These are phyloP conservation scores for Pilaira anomala DNA, from an alignment of 192 early-diverging fungal genomes.

Conservation along the genomic window DNA sequence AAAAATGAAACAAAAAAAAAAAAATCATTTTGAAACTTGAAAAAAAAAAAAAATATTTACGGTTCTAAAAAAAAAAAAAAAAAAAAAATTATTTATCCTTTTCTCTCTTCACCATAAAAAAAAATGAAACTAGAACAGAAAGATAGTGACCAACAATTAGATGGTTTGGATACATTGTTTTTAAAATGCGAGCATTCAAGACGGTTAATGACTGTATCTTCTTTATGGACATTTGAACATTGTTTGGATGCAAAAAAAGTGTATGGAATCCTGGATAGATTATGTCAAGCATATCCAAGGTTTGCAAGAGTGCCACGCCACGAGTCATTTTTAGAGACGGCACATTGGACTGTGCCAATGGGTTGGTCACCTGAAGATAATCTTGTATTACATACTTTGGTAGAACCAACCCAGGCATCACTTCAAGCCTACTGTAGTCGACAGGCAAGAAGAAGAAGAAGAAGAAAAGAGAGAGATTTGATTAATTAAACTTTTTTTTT, in stretches of 20 bases:
- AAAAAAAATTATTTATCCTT: too few species aligned
- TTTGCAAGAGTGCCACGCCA: conserved; percentile 11
- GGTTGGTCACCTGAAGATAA: not conserved
- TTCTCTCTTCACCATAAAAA: too few species aligned
- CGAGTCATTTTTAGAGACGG: not conserved
- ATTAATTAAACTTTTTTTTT: conserved; percentile 11
- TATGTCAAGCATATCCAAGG: conserved; percentile 20
- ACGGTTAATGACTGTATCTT: conserved; percentile 29
- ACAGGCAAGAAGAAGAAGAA: not conserved
- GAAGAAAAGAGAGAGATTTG: too few species aligned
- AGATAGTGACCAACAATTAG: not conserved
- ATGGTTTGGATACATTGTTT: conserved; percentile 34
- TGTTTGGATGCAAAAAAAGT: conserved; percentile 3
- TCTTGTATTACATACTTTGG: conserved; percentile 7
- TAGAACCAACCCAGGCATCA: conserved; percentile 12
- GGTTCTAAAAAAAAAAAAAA: too few species aligned
- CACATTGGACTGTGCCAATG: not conserved
- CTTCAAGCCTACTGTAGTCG: conserved; percentile 20
- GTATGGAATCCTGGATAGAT: conserved; percentile 2
- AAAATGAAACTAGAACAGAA: too few species aligned
- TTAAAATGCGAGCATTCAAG: conserved; percentile 24
- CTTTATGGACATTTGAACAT: conserved; percentile 27
- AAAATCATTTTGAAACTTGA: too few species aligned
- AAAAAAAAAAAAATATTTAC: too few species aligned
- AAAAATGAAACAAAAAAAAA: too few species aligned